Conservation (phyloP, 2,329 filamentous ascomycete species). For the Diaporthe batatas region DNA sequence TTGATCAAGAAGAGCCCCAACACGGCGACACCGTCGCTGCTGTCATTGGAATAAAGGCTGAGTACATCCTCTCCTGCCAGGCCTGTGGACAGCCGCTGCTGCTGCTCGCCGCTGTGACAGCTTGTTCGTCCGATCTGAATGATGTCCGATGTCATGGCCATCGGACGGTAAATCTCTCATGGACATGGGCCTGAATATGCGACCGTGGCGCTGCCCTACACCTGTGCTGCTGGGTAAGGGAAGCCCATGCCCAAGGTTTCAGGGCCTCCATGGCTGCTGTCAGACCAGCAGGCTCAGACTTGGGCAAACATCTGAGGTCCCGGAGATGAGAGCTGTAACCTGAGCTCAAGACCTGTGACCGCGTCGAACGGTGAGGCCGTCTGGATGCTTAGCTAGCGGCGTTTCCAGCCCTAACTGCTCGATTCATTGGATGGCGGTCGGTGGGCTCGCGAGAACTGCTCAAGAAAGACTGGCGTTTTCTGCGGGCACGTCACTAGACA, state of each 20-base stretch:
- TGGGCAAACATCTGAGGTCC: not conserved
- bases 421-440: not conserved
- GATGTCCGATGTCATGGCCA: slow-evolving; percentile 17
- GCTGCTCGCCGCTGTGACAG: not conserved
- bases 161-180: slow-evolving; percentile 12
- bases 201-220: not conserved
- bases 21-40: not conserved
- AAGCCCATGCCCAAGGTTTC: not conserved
- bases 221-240: slow-evolving; percentile 3
- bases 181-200: not conserved
- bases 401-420: slow-evolving; percentile 3
- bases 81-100: not conserved
- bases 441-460: slow-evolving; percentile 18
- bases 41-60: not conserved
- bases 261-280: not conserved
- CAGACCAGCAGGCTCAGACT: slow-evolving; percentile 1
- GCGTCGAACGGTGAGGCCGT: slow-evolving; percentile 11
- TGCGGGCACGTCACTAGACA: slow-evolving; percentile 27
- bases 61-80: not conserved
- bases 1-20: slow-evolving; percentile 7
- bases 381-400: slow-evolving; percentile 12
- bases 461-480: slow-evolving; percentile 20
- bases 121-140: slow-evolving; percentile 33
- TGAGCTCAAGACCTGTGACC: slow-evolving; percentile 1
- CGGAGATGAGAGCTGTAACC: slow-evolving; percentile 1